Evolutionary conservation across 1,284 basidiomycete genomes (phyloP).

Genomic region (Ustilago tritici): DNA sequence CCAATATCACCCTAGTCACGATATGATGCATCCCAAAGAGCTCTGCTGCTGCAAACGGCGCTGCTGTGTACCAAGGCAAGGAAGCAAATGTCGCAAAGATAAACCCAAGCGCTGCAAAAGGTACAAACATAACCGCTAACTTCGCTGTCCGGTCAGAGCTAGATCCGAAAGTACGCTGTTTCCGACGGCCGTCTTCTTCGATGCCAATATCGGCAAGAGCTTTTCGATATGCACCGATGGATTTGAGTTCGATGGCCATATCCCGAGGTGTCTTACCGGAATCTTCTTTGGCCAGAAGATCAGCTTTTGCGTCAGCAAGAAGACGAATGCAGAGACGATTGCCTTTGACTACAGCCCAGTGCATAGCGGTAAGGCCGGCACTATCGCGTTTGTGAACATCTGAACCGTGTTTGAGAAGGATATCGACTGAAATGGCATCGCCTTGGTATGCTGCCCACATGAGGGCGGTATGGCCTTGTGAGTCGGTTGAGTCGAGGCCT

Average conservation of each 20-base stretch:
- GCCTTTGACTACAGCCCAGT: constrained; percentile 99
- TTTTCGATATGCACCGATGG: constrained; percentile 84
- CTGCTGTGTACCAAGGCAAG: constrained; percentile 88
- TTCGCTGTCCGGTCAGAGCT: constrained; percentile 84
- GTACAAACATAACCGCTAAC: constrained; percentile 83
- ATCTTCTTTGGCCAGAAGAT: constrained; percentile 83
- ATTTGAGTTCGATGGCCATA: constrained; percentile 89
- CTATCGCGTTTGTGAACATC: constrained; percentile 82
- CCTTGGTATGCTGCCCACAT: constrained; percentile 99
- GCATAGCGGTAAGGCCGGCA: constrained; percentile 86
- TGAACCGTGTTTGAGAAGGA: constrained; percentile 89
- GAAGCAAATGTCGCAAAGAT: constrained; percentile 85
- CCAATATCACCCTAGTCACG: constrained; percentile 33
- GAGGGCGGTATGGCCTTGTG: constrained; percentile 91
- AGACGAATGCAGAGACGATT: constrained; percentile 85
- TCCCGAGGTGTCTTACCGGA: constrained; percentile 90
- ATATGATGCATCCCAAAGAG: constrained; percentile 94
- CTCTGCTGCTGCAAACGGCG: constrained; percentile 83
- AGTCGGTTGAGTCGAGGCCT: constrained; percentile 73
- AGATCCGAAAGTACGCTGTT: constrained; percentile 70
- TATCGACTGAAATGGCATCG: constrained; percentile 91
- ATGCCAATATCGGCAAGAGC: constrained; percentile 82
- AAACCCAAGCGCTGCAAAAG: constrained; percentile 81
- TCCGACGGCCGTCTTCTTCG: constrained; percentile 73
- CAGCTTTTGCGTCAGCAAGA: constrained; percentile 85